Conservation (phyloP, 75 land plant genomes). For the Pseudotsuga menziesii region DNA sequence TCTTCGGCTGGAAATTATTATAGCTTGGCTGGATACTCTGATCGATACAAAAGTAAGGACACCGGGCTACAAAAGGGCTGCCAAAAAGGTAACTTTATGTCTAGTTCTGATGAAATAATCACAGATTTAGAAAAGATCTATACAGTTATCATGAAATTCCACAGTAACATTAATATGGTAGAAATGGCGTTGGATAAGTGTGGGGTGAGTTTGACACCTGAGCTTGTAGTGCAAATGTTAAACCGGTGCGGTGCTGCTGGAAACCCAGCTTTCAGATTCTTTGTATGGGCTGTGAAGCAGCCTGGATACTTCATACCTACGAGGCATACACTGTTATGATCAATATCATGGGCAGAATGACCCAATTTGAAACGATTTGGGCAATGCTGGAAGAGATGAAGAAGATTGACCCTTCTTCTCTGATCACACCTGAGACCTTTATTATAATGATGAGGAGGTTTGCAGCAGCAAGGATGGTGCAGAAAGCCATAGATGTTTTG, state of each 20-base stretch:
- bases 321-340: constrained; percentile 33
- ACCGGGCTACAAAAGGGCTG: not conserved
- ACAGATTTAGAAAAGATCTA: too few species aligned
- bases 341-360: constrained; percentile 34
- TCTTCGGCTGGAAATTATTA: too few species aligned
- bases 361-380: constrained; percentile 57
- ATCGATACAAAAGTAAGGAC: too few species aligned
- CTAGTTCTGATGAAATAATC: too few species aligned
- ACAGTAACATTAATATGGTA: too few species aligned
- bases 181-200: too few species aligned
- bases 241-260: constrained; percentile 54
- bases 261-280: constrained; percentile 44
- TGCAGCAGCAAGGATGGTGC: constrained; percentile 52
- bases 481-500: constrained; percentile 50
- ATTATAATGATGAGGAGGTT: constrained; percentile 54
- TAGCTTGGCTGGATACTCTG: too few species aligned
- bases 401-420: constrained; percentile 23
- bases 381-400: constrained; percentile 46
- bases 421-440: constrained; percentile 39
- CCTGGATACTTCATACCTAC: constrained; percentile 30
- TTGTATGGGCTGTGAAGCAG: constrained; percentile 44
- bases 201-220: too few species aligned
- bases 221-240: constrained; percentile 42
- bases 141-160: too few species aligned
- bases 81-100: too few species aligned